These are phyloP conservation scores for Russula foetens DNA, from an alignment of 768 basidiomycete genomes.

Conservation along the genomic window DNA sequence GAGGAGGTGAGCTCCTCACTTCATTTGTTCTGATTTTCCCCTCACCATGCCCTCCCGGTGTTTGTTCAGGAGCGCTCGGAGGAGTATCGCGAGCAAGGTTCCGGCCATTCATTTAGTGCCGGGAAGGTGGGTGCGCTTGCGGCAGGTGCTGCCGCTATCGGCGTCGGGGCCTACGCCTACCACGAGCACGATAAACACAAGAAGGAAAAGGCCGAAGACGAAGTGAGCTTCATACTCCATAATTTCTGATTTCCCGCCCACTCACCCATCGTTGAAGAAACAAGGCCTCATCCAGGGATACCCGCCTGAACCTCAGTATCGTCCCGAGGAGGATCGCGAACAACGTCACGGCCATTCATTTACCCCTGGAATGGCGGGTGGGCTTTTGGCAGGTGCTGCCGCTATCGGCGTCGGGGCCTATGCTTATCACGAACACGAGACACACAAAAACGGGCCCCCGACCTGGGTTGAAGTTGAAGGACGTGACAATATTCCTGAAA, in stretches of 20 bases:
- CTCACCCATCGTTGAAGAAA: conserved; percentile 3
- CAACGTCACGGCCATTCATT: conserved; percentile 30
- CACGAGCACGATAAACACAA: conserved; percentile 38
- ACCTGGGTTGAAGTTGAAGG: conserved; percentile 60
- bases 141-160: conserved; percentile 37
- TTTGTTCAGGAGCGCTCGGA: conserved; percentile 50
- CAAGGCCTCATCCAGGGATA: conserved; percentile 20
- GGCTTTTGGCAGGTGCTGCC: conserved; percentile 45
- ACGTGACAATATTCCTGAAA: conserved; percentile 42
- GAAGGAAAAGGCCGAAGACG: conserved; percentile 42
- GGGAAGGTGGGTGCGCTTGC: conserved; percentile 53
- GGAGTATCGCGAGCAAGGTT: conserved; percentile 37
- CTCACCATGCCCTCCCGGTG: conserved; percentile 36
- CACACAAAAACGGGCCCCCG: conserved; percentile 31
- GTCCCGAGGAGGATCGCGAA: conserved; percentile 40
- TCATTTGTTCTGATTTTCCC: neutral
- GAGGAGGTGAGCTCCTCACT: conserved; percentile 41
- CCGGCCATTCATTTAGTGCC: conserved; percentile 21
- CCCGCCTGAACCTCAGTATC: conserved; percentile 44
- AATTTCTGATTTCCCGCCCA: neutral
- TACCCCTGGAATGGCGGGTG: conserved; percentile 48
- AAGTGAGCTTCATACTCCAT: conserved; percentile 31
- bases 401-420: conserved; percentile 6
- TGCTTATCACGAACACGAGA: conserved; percentile 47
- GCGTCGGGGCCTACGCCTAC: conserved; percentile 28